These are phyloP conservation scores for Populus deltoides DNA, from an alignment of 345 rosid genomes.

Conservation along the genomic window DNA sequence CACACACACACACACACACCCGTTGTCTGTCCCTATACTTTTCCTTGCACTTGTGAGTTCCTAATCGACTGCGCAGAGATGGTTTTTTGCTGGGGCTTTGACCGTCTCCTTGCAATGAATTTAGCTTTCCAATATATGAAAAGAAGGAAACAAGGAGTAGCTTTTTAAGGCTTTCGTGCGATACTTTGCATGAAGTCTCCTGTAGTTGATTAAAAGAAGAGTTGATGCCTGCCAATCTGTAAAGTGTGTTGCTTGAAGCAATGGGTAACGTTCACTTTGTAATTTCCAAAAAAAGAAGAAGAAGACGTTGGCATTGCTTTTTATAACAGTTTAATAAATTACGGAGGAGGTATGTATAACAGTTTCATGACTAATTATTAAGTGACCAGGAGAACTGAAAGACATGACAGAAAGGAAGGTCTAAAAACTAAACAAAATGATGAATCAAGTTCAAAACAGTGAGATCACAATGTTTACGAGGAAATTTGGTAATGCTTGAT, in stretches of 20 bases:
- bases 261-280: not conserved
- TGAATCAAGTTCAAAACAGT: no score
- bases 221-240: not conserved
- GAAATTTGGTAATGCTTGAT: no score
- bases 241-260: slow-evolving; percentile 1
- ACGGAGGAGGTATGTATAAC: no score
- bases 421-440: no score
- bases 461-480: no score
- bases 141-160: not conserved
- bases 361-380: no score
- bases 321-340: no score
- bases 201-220: not conserved
- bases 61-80: slow-evolving; percentile 5
- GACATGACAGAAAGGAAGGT: no score
- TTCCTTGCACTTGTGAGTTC: not conserved
- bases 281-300: not conserved
- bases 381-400: no score
- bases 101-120: slow-evolving; percentile 25
- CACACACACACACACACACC: no score
- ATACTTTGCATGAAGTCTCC: slow-evolving; percentile 19
- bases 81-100: slow-evolving; percentile 4
- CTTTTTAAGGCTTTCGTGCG: not conserved
- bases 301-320: not conserved
- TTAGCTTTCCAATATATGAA: not conserved
- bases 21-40: not conserved